A percentile compares a stretch with the other conserved stretches of the same genome.
Evolutionary conservation across 192 early-diverging fungal genomes (phyloP).

Genomic region (Chytriomyces sp.): DNA sequence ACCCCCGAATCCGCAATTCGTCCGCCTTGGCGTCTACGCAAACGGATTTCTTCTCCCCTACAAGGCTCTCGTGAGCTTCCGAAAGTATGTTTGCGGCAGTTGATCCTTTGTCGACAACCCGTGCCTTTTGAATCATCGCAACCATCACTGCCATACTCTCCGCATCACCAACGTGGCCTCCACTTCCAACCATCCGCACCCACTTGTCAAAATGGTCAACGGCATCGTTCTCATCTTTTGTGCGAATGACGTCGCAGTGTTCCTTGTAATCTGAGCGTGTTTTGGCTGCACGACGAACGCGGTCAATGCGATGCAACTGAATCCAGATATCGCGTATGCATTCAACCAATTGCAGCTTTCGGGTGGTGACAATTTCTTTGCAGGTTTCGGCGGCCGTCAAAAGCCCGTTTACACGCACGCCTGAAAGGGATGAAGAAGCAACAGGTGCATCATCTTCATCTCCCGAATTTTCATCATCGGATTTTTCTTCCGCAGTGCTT

Average conservation of each 20-base stretch:
- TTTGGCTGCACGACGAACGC: constrained; percentile 8
- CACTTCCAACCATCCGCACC: constrained; percentile 36
- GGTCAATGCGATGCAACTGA: constrained; percentile 30
- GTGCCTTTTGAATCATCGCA: constrained; percentile 32
- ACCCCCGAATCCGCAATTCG: constrained; percentile 15
- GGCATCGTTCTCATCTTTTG: constrained; percentile 13
- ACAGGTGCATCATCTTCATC: constrained; percentile 4
- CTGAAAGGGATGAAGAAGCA: not conserved
- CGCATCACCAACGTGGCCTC: constrained; percentile 40
- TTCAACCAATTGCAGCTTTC: constrained; percentile 42
- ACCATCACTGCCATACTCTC: constrained; percentile 42
- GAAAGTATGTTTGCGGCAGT: not conserved
- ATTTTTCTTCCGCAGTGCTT: not conserved
- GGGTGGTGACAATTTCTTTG: constrained; percentile 42
- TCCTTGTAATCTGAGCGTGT: constrained; percentile 33
- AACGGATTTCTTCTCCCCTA: constrained; percentile 24
- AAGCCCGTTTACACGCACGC: not conserved
- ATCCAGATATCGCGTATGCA: constrained; percentile 33
- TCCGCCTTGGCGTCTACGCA: not conserved
- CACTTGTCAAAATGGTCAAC: constrained; percentile 42
- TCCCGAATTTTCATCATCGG: constrained; percentile 19
- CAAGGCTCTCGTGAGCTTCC: constrained; percentile 3
- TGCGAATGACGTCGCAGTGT: constrained; percentile 12
- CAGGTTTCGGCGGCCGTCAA: constrained; percentile 44
- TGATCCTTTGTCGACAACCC: constrained; percentile 16